Evolutionary conservation across 345 rosid genomes (phyloP).

Genomic region (Aegle marmelos): DNA sequence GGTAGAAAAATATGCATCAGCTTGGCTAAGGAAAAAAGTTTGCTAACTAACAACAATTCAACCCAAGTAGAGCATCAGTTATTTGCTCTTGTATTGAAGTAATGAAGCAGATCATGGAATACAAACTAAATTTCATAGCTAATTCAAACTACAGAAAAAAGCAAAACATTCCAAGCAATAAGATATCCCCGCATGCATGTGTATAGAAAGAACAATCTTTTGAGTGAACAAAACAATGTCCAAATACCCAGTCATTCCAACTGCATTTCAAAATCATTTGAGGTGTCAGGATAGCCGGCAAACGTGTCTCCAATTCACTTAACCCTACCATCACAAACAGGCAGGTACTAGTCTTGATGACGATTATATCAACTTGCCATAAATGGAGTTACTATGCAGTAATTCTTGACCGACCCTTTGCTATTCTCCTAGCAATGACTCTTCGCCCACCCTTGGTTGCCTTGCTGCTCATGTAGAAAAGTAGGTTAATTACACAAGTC

Average conservation of each 20-base stretch:
- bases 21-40: neutral
- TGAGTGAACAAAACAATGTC: neutral
- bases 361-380: neutral
- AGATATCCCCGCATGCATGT: neutral
- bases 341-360: conserved; percentile 2
- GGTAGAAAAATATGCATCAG: neutral
- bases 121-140: neutral
- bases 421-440: conserved; percentile 96
- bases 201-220: neutral
- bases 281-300: neutral
- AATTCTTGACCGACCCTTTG: conserved; percentile 88
- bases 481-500: conserved; percentile 16
- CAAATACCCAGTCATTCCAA: neutral
- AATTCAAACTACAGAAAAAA: neutral
- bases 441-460: conserved; percentile 95
- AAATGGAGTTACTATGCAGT: conserved; percentile 50
- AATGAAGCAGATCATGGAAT: neutral
- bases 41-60: no score
- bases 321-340: neutral
- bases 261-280: neutral
- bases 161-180: neutral
- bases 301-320: neutral
- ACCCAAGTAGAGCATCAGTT: neutral
- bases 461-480: conserved; percentile 57
- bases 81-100: neutral